A percentile compares a stretch with the other conserved stretches of the same genome.
Conservation (phyloP, 2,329 filamentous ascomycete species). For the Cladosporium sp. region DNA sequence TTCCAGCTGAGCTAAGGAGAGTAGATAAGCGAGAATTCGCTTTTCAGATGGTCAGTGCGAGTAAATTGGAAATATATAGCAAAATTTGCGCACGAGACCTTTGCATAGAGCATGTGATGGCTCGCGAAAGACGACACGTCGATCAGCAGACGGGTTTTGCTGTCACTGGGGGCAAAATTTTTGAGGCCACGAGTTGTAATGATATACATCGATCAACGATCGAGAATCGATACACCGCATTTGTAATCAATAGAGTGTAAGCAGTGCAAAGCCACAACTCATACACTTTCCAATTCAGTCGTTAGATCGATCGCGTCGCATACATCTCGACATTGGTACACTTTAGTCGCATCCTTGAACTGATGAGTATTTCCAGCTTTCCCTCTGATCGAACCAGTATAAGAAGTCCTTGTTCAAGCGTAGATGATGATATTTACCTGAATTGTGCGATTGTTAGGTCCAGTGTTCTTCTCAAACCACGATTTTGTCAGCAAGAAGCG, state of each 20-base stretch:
- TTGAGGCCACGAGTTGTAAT: not conserved
- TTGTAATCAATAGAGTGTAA: not conserved
- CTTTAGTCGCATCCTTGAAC: not conserved
- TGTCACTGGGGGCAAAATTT: too few species aligned
- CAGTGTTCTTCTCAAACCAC: too few species aligned
- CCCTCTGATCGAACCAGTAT: too few species aligned
- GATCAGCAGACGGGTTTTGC: too few species aligned
- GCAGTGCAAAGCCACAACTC: not conserved
- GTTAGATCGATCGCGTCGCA: not conserved
- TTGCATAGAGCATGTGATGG: not conserved
- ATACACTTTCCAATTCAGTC: not conserved
- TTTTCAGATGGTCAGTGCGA: not conserved
- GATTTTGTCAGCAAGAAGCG: not conserved
- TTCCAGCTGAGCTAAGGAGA: conserved; percentile 34
- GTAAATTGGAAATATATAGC: not conserved
- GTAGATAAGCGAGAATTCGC: not conserved
- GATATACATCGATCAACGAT: not conserved
- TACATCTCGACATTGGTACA: not conserved
- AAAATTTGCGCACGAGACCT: not conserved
- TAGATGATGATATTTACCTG: too few species aligned
- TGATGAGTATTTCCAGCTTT: not conserved
- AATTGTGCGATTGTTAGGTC: too few species aligned
- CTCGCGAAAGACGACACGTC: too few species aligned
- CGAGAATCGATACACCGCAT: not conserved
- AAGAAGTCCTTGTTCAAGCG: too few species aligned